A percentile compares a stretch with the other conserved stretches of the same genome.
Conservation (phyloP, 106 monocot species). For the Apostasia ramifera region DNA sequence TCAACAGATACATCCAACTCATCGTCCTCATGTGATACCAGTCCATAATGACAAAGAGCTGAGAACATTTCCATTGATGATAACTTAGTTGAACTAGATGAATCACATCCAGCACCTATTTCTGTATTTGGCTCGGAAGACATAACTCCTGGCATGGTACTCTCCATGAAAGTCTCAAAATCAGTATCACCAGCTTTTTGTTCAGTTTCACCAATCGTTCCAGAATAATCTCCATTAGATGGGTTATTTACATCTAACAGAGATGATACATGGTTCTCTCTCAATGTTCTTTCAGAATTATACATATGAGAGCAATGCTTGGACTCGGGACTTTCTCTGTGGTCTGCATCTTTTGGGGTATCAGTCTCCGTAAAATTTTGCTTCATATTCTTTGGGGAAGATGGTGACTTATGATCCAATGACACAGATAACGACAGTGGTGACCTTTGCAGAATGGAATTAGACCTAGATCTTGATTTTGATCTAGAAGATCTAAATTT, state of each 20-base stretch:
- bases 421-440: slow-evolving; percentile 31
- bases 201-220: slow-evolving; percentile 1
- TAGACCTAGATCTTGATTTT: slow-evolving; percentile 22
- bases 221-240: slow-evolving; percentile 12
- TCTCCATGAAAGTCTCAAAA: slow-evolving; percentile 17
- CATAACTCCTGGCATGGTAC: neutral
- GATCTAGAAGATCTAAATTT: slow-evolving; percentile 25
- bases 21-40: slow-evolving; percentile 18
- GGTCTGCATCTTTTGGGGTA: slow-evolving; percentile 6
- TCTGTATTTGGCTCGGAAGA: neutral
- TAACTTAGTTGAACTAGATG: slow-evolving; percentile 17
- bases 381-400: slow-evolving; percentile 12
- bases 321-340: neutral
- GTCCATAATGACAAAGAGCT: slow-evolving; percentile 49
- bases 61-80: slow-evolving; percentile 31
- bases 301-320: slow-evolving; percentile 2
- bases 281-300: slow-evolving; percentile 6
- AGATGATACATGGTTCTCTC: slow-evolving; percentile 14
- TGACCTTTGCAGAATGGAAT: slow-evolving; percentile 10
- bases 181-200: slow-evolving; percentile 6
- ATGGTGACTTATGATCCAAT: slow-evolving; percentile 22
- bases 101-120: slow-evolving; percentile 1
- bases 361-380: neutral
- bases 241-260: slow-evolving; percentile 7
- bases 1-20: slow-evolving; percentile 24